Base-by-base conservation (phyloP, 306 rosid genomes). In the Macrotyloma uniflorum region DNA sequence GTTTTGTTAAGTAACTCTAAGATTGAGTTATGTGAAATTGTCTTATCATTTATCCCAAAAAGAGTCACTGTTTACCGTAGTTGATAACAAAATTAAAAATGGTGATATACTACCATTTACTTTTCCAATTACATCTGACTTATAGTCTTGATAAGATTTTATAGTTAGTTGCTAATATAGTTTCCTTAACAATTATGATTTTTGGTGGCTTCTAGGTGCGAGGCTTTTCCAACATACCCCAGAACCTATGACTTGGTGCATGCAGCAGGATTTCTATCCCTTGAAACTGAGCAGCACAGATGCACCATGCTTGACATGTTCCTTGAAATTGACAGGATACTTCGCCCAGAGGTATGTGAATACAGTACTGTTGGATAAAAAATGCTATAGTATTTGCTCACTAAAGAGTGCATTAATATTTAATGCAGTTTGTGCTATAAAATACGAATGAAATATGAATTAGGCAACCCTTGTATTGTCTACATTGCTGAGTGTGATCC, bases 211-310 rank as follows among this genome's bases (percentile, higher is more conserved):
- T 83, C 67, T 83, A 95, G 98, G 99, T 95, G 99, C 6, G 99
- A 95, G 73, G 88, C 98, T 49, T 95, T 95, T 86, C 98, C 98
- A 58, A 88, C 98, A 1, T 95, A 95, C 72, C 97, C 99, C 18
- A 91, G 98, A 87, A 87, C 97, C 43, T 95, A 95, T 80, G 99
- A 95, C 88, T 80, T 95, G 89, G 98, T 95, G 80, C 99, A 95
- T 85, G 98, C 98, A 18, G 90, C 90, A 15, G 98, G 98, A 67
- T 90, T 95, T 79, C 86, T 95, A 66, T 88, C 98, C 45, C 97
- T 93, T 79, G 91, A 95, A 85, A 75, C 76, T 66, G 77, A 85
- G 79, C 88, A 75, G 71, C 89, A 80, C 61, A 91, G 93, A 77
- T 95, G 99, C 89, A 80, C 88, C 79, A 86, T 80, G 81, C 88